Conservation (phyloP, 73 alveolate genomes). For the Tetrahymena malaccensis region DNA sequence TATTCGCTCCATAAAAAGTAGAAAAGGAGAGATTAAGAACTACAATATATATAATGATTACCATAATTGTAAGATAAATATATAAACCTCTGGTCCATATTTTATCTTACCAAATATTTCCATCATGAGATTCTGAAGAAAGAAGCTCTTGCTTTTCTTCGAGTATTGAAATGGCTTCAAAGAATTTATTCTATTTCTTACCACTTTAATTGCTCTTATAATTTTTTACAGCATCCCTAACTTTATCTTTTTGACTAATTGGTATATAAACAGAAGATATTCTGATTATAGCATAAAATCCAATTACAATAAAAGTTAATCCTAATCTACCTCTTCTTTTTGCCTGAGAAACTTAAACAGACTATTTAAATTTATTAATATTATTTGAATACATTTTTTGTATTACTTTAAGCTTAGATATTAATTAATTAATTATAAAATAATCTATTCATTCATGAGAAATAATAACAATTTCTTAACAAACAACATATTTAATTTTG, state of each 20-base stretch:
- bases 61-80: constrained; percentile 51
- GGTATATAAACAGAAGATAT: constrained; percentile 64
- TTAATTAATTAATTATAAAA: too few species aligned
- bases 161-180: background rate
- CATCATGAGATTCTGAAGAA: constrained; percentile 57
- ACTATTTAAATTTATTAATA: constrained; percentile 23
- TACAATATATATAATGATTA: constrained; percentile 42
- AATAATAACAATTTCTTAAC: too few species aligned
- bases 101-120: constrained; percentile 76
- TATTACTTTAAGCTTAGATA: constrained; percentile 32
- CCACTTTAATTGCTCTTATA: background rate
- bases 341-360: constrained; percentile 41
- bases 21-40: constrained; percentile 65
- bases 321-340: constrained; percentile 75
- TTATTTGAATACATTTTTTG: background rate
- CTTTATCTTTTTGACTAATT: constrained; percentile 28
- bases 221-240: background rate
- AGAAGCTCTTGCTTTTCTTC: background rate
- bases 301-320: constrained; percentile 51
- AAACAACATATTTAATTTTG: too few species aligned
- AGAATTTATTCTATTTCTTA: background rate
- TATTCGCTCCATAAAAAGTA: constrained; percentile 50
- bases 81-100: constrained; percentile 69
- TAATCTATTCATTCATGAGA: too few species aligned
- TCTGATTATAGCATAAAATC: constrained; percentile 56